These are phyloP conservation scores for Alternaria sp. DNA, from an alignment of 2,329 filamentous ascomycete genomes.

Conservation along the genomic window DNA sequence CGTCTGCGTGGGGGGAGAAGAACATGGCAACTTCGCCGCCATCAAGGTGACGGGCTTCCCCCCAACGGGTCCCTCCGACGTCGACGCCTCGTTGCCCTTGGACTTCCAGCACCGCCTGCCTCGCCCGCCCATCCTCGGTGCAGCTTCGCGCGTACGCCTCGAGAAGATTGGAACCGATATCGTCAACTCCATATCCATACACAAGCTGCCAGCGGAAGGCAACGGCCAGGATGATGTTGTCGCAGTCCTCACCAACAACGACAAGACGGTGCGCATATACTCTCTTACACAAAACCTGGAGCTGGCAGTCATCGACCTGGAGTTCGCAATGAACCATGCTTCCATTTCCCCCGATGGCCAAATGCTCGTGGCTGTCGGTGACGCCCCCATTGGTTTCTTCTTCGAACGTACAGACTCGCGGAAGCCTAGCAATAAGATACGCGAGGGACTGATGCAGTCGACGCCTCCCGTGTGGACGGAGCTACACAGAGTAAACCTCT, in stretches of 20 bases:
- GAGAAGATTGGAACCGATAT: constrained; percentile 68
- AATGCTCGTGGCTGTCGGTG: constrained; percentile 81
- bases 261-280: constrained; percentile 85
- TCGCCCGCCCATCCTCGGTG: constrained; percentile 48
- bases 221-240: constrained; percentile 64
- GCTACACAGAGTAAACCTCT: constrained; percentile 50
- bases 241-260: constrained; percentile 87
- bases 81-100: constrained; percentile 64
- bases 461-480: constrained; percentile 49
- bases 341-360: constrained; percentile 90
- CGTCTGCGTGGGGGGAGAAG: constrained; percentile 85
- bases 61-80: constrained; percentile 54
- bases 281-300: constrained; percentile 72
- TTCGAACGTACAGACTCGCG: constrained; percentile 63
- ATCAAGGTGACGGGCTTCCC: constrained; percentile 65
- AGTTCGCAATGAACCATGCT: constrained; percentile 89
- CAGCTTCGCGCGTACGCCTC: constrained; percentile 53
- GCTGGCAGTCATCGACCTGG: constrained; percentile 74
- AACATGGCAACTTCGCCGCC: constrained; percentile 84
- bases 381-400: constrained; percentile 85
- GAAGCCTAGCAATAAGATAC: constrained; percentile 33
- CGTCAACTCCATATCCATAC: constrained; percentile 71
- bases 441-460: constrained; percentile 26
- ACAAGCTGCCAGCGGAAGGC: constrained; percentile 56
- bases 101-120: constrained; percentile 49